A percentile compares a stretch with the other conserved stretches of the same genome.
These are phyloP conservation scores for Polytrichum commune DNA, from an alignment of 225 moss, liverwort and hornwort genomes.

Conservation along the genomic window DNA sequence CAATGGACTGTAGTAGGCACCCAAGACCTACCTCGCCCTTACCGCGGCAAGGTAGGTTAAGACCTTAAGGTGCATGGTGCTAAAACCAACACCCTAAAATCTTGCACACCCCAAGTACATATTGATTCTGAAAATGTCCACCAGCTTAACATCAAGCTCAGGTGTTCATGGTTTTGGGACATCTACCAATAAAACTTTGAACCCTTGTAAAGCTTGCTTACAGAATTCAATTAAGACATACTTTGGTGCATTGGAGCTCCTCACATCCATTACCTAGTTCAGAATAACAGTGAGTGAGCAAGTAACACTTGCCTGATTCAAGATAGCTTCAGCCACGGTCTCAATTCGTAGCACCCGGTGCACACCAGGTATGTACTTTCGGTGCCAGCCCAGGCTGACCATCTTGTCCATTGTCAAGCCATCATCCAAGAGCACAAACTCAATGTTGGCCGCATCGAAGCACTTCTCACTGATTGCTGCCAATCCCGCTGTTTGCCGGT, in stretches of 20 bases:
- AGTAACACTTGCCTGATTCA: constrained; percentile 49
- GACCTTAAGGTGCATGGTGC: too few species aligned
- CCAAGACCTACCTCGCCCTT: too few species aligned
- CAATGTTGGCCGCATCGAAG: constrained; percentile 89
- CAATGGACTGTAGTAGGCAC: too few species aligned
- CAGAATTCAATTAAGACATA: too few species aligned
- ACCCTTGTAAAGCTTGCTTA: too few species aligned
- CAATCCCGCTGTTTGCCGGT: constrained; percentile 57
- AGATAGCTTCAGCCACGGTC: constrained; percentile 82
- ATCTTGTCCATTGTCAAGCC: constrained; percentile 73
- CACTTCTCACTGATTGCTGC: constrained; percentile 63
- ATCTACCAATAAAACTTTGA: too few species aligned
- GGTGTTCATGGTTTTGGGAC: background rate
- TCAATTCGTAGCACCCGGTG: constrained; percentile 90
- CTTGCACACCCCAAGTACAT: too few species aligned
- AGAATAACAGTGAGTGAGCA: background rate
- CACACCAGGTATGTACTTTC: constrained; percentile 57
- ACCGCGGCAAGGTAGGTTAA: too few species aligned
- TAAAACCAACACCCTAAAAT: too few species aligned
- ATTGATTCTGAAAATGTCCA: too few species aligned
- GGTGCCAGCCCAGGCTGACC: constrained; percentile 81
- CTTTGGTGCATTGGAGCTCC: too few species aligned
- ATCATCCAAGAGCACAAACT: constrained; percentile 81
- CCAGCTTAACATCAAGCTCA: background rate
- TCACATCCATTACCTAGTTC: too few species aligned